Evolutionary conservation across 2,329 filamentous ascomycete genomes (phyloP).

Genomic region (Lojkania enalia): DNA sequence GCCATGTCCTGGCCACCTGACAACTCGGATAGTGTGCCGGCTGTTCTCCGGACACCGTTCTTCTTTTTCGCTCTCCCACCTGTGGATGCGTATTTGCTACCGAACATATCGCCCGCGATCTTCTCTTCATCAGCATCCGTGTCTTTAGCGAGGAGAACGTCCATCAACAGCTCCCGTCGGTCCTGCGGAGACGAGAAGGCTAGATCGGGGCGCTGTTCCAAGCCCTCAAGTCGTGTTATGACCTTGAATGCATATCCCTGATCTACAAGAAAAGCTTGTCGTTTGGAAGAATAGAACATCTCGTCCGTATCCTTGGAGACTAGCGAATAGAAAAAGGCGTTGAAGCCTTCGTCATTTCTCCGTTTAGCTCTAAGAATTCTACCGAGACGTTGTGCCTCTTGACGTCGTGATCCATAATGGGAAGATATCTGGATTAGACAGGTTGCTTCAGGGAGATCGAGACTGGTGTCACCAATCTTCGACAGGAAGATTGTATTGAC

Average conservation of each 20-base stretch:
- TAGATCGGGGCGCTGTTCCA: constrained; percentile 79
- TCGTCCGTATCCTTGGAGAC: constrained; percentile 97
- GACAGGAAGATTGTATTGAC: constrained; percentile 94
- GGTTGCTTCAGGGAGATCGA: constrained; percentile 94
- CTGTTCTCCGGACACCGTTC: constrained; percentile 72
- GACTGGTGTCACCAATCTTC: constrained; percentile 97
- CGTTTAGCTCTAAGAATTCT: constrained; percentile 93
- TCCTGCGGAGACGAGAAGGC: constrained; percentile 79
- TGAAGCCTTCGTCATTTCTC: constrained; percentile 96
- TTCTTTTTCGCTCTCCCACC: constrained; percentile 58
- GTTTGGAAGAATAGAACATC: constrained; percentile 96
- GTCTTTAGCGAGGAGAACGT: constrained; percentile 87
- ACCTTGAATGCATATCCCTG: constrained; percentile 99
- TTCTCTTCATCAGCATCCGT: constrained; percentile 69
- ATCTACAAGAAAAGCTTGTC: constrained; percentile 95
- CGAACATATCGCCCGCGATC: constrained; percentile 69
- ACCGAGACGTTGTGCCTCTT: constrained; percentile 91
- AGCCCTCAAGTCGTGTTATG: constrained; percentile 91
- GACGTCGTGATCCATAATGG: constrained; percentile 93
- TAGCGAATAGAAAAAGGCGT: constrained; percentile 97
- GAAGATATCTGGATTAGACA: constrained; percentile 97
- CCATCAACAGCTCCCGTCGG: constrained; percentile 81
- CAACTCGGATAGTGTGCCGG: constrained; percentile 81
- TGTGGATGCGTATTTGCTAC: constrained; percentile 47
- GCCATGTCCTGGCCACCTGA: constrained; percentile 96